A percentile compares a stretch with the other conserved stretches of the same genome.
Evolutionary conservation across 768 basidiomycete genomes (phyloP).

Genomic region (Tylopilus rubrobrunneus): DNA sequence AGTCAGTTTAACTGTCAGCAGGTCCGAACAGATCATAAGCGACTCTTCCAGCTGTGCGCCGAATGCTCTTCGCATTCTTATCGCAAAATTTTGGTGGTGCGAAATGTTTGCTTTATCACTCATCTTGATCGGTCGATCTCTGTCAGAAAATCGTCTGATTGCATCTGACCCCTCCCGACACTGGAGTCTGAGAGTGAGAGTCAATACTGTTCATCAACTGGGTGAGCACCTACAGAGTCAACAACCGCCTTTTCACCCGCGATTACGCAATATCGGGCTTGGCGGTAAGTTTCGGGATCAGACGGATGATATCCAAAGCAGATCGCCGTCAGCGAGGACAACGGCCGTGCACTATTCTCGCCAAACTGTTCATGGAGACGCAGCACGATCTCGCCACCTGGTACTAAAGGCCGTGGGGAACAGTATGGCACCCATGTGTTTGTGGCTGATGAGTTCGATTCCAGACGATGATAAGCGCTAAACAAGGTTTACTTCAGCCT

Average conservation of each 20-base stretch:
- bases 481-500: background rate
- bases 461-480: constrained; percentile 34
- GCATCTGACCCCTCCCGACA: no score
- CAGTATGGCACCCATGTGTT: no score
- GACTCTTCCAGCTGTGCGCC: no score
- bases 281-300: constrained; percentile 24
- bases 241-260: constrained; percentile 8
- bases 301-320: constrained; percentile 31
- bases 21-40: no score
- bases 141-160: no score
- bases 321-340: constrained; percentile 34
- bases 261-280: constrained; percentile 34
- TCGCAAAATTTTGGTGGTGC: background rate
- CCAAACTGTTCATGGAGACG: no score
- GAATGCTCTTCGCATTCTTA: background rate
- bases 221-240: no score
- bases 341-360: constrained; percentile 34
- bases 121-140: no score
- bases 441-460: constrained; percentile 31
- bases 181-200: no score
- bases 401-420: constrained; percentile 37
- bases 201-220: no score
- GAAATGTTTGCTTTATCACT: no score
- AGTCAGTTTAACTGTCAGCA: background rate
- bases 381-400: constrained; percentile 33